phyloP scores from a whole-genome alignment of 345 rosid species.

The Eucalyptus caleyi region DNA sequence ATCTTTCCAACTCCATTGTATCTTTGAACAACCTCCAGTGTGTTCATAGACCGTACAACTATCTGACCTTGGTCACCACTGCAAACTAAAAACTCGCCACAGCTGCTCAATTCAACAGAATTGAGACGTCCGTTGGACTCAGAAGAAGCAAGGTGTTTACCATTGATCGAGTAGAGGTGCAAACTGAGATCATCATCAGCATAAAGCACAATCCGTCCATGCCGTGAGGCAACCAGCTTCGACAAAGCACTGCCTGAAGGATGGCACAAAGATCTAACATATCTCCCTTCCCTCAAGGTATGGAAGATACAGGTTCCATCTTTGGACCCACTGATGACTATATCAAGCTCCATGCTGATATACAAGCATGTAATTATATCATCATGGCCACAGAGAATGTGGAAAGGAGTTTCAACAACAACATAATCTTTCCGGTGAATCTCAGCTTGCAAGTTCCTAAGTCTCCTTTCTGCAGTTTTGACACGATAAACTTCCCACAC shows the following conservation, averaged over 20 bases:
- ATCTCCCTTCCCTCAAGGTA: constrained; percentile 84
- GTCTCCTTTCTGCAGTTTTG: constrained; percentile 54
- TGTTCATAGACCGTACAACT: constrained; percentile 83
- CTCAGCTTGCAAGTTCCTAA: constrained; percentile 36
- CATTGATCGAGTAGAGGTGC: constrained; percentile 83
- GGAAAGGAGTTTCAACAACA: constrained; percentile 83
- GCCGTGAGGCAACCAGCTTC: constrained; percentile 77
- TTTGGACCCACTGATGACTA: constrained; percentile 96
- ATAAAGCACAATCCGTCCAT: constrained; percentile 68
- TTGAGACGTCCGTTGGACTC: constrained; percentile 93
- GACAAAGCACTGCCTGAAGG: constrained; percentile 81
- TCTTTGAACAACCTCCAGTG: constrained; percentile 68
- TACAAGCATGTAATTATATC: constrained; percentile 85
- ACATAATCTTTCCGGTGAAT: constrained; percentile 53
- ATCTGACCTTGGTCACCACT: constrained; percentile 97
- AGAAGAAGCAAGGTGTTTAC: constrained; percentile 78
- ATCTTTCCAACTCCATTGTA: constrained; percentile 74
- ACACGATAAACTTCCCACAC: constrained; percentile 72
- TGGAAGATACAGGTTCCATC: constrained; percentile 95
- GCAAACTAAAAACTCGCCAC: constrained; percentile 87
- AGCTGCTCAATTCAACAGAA: constrained; percentile 75
- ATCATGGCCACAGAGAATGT: constrained; percentile 91
- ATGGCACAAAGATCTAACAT: constrained; percentile 74
- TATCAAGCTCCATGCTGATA: constrained; percentile 80
- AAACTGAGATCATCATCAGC: constrained; percentile 90